Evolutionary conservation across 1,139 yeast species (phyloP).

Genomic region (Meyerozyma smithsonii): DNA sequence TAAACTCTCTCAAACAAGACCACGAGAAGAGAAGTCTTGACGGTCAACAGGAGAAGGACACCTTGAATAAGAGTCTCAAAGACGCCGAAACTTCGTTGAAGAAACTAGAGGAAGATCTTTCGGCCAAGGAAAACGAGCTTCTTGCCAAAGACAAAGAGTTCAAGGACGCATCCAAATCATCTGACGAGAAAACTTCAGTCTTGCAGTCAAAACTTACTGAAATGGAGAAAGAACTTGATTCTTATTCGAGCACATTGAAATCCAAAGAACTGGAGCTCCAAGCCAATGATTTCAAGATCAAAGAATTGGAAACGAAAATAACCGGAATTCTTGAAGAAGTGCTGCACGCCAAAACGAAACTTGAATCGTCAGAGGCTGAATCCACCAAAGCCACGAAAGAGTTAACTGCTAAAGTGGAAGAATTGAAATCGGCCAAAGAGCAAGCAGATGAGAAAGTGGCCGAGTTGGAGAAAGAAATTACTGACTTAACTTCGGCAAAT

Average conservation of each 20-base stretch:
- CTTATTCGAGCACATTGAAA: not conserved
- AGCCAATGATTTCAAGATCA: not conserved
- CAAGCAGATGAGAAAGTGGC: not conserved
- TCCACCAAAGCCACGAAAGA: not conserved
- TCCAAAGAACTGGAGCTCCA: not conserved
- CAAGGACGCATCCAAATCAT: not conserved
- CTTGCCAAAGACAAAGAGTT: not conserved
- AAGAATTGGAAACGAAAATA: not conserved
- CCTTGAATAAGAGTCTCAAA: not conserved
- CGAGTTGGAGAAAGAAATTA: not conserved
- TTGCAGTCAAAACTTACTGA: not conserved
- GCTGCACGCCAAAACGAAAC: not conserved
- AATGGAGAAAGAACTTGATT: not conserved
- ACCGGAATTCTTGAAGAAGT: not conserved
- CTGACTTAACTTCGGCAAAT: constrained; percentile 2
- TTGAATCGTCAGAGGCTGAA: not conserved
- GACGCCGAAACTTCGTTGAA: constrained; percentile 3
- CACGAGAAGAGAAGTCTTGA: not conserved
- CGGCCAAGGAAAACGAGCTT: not conserved
- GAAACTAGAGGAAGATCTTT: constrained; percentile 1
- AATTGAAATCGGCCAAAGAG: not conserved
- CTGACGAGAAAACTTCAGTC: not conserved
- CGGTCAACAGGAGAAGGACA: not conserved
- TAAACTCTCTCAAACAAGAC: not conserved
- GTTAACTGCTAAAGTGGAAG: too few species aligned